These are phyloP conservation scores for Penicillium parvum DNA, from an alignment of 495 filamentous ascomycete genomes.

Conservation along the genomic window DNA sequence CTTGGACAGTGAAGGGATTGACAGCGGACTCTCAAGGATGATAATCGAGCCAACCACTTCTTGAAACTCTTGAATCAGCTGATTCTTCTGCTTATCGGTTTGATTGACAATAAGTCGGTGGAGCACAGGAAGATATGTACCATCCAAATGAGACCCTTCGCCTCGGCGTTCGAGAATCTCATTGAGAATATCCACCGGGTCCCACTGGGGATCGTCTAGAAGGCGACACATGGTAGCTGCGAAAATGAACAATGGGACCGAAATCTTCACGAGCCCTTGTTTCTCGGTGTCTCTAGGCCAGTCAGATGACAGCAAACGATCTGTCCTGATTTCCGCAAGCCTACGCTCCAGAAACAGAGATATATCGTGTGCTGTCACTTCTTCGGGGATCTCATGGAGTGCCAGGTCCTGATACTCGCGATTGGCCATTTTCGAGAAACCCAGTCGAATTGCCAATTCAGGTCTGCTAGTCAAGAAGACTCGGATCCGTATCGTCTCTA, in stretches of 20 bases:
- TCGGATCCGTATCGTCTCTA: background rate
- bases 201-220: constrained; percentile 12
- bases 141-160: constrained; percentile 11
- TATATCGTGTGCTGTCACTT: constrained; percentile 24
- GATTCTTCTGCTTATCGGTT: background rate
- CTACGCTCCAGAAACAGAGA: constrained; percentile 13
- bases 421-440: constrained; percentile 6
- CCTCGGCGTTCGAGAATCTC: constrained; percentile 14
- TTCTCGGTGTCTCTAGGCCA: constrained; percentile 36
- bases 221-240: constrained; percentile 26
- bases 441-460: constrained; percentile 37
- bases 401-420: constrained; percentile 2
- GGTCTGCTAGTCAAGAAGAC: constrained; percentile 41
- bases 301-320: constrained; percentile 5
- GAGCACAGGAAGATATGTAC: constrained; percentile 24
- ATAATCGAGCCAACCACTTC: constrained; percentile 18
- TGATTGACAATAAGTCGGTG: constrained; percentile 12
- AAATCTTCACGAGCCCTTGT: constrained; percentile 6
- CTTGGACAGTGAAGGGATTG: constrained; percentile 10
- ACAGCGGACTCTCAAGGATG: constrained; percentile 20
- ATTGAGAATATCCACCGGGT: constrained; percentile 6
- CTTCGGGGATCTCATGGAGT: background rate
- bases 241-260: constrained; percentile 29
- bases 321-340: constrained; percentile 12
- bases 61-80: constrained; percentile 14